Evolutionary conservation across 495 filamentous ascomycete genomes (phyloP).

Genomic region (Immersiella caudata): DNA sequence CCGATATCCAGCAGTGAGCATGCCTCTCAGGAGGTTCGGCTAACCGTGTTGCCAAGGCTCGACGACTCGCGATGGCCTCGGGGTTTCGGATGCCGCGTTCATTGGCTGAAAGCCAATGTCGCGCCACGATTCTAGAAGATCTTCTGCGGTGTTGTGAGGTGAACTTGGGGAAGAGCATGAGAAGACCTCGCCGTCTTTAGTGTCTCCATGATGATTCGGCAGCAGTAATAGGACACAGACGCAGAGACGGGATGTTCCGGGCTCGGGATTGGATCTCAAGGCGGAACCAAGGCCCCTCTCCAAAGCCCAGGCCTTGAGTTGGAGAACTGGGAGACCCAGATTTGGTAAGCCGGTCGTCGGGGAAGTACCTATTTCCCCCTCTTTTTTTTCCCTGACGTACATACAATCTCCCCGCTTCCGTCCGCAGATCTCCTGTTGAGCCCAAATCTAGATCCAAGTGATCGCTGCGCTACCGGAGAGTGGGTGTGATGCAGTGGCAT

Average conservation of each 20-base stretch:
- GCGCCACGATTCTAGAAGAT: not conserved
- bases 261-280: not conserved
- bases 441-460: constrained; percentile 2
- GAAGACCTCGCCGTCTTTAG: not conserved
- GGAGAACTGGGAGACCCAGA: constrained; percentile 1
- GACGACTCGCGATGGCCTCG: not conserved
- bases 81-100: constrained; percentile 1
- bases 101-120: not conserved
- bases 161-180: not conserved
- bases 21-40: not conserved
- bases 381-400: not conserved
- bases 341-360: constrained; percentile 7
- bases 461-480: not conserved
- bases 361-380: constrained; percentile 1
- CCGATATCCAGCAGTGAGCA: not conserved
- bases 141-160: not conserved
- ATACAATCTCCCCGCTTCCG: not conserved
- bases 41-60: constrained; percentile 6
- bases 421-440: not conserved
- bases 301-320: not conserved
- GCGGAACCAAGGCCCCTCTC: not conserved
- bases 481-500: not conserved
- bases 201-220: not conserved
- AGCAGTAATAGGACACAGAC: not conserved
- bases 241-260: constrained; percentile 11